Percentiles rank a stretch among this genome's conserved stretches.
Conservation (phyloP, 371 early-diverging fungal species). For the Haplosporangium sp. region DNA sequence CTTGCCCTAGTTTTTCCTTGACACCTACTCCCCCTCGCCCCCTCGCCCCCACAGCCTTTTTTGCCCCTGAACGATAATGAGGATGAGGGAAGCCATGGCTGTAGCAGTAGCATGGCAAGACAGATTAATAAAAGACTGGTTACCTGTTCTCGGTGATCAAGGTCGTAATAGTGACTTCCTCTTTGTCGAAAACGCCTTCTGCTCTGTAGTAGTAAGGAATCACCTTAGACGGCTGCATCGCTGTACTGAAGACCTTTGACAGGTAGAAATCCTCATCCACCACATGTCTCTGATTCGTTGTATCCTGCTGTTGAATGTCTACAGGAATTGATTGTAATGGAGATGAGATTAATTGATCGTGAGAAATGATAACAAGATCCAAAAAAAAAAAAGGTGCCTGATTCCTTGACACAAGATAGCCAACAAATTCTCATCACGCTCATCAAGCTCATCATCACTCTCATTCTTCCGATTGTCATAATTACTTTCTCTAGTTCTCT, state of each 20-base stretch:
- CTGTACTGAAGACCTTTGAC: constrained; percentile 70
- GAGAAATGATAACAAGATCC: too few relatives aligned
- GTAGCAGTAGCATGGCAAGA: neutral
- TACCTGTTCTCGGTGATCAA: constrained; percentile 72
- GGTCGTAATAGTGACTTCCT: constrained; percentile 74
- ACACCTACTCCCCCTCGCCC: too few relatives aligned
- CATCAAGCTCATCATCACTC: too few relatives aligned
- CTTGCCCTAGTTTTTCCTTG: too few relatives aligned
- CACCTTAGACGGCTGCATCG: constrained; percentile 72
- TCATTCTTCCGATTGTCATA: too few relatives aligned
- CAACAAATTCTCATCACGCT: too few relatives aligned
- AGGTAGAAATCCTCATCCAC: constrained; percentile 63
- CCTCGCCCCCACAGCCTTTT: too few relatives aligned
- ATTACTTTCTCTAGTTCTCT: neutral
- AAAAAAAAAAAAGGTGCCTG: neutral
- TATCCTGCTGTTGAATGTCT: neutral
- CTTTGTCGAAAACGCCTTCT: constrained; percentile 58
- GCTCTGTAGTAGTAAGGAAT: constrained; percentile 72
- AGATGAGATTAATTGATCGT: neutral
- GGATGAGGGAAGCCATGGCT: neutral
- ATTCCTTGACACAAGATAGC: neutral
- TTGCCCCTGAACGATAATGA: neutral
- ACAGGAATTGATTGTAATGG: neutral
- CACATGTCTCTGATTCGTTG: constrained; percentile 4
- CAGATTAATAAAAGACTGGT: too few relatives aligned